Evolutionary conservation across 768 basidiomycete genomes (phyloP), one percentile per base, ranked within the genome.

Genomic region (Myochromella boudieri): DNA sequence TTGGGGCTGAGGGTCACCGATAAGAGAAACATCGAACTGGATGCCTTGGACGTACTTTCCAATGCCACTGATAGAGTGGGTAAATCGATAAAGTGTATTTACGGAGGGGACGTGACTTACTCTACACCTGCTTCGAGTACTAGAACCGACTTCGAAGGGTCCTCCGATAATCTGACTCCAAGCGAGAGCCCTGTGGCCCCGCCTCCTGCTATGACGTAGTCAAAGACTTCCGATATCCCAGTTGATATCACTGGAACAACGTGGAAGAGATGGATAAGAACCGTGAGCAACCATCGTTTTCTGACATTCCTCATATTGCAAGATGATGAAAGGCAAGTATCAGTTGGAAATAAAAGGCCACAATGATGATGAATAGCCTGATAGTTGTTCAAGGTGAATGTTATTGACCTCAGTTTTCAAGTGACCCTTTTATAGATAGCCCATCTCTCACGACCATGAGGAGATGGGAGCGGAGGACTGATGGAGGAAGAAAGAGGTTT

Each of bases 191-290:
- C 50, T 21, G 45, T 37, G 12, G 50, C 44, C n/a, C 50, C 50
- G 17, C 50, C 50, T 17, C 50, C 49, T 17, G 32, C 45, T 34
- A 51, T 46, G 18, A 37, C 45, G 26, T 46, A 51, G 34, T 51
- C 44, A 24, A 24, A 32, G 28, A 36, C 25, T 8, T 8, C 40
- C 10, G 31, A 7, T 10, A 15, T 15, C 12, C 2, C 20, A 9
- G 37, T 15, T 32, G 26, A 18, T 26, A 15, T 26, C 20, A n/a
- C 2, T 11, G 46, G n/a, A n/a, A 41, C n/a, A 20, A 27, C 17
- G 22, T 18, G 3, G 28, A 21, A 4, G 4, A 27, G 21, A 25
- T 9, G 41, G 21, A 41, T 41, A 12, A 15, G 7, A 14, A 10
- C n/a, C n/a, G n/a, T n/a, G n/a, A n/a, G n/a, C n/a, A n/a, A n/a